phyloP scores from a whole-genome alignment of 1,284 basidiomycete species.

The Inonotus obliquus region DNA sequence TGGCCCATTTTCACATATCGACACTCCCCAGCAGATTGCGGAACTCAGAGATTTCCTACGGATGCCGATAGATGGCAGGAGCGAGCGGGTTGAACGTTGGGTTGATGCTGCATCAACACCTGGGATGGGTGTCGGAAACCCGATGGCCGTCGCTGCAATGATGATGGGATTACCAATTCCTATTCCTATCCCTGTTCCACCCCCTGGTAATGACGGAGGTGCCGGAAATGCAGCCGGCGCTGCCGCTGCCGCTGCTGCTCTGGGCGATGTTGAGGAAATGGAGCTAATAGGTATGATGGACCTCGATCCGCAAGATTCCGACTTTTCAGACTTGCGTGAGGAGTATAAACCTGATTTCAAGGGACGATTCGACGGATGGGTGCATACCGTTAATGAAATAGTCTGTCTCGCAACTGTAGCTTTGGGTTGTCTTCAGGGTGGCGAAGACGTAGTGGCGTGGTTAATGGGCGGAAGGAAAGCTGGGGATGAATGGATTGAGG shows the following conservation, averaged over 20 bases:
- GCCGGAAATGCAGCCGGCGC: too few relatives aligned
- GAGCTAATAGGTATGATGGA: constrained; percentile 41
- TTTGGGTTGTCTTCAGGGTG: neutral
- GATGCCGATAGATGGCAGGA: too few relatives aligned
- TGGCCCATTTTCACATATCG: constrained; percentile 44
- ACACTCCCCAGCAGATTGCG: constrained; percentile 33
- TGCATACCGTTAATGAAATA: constrained; percentile 33
- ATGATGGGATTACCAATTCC: constrained; percentile 55
- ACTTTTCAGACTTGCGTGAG: constrained; percentile 53
- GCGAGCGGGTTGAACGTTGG: constrained; percentile 47
- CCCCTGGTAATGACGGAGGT: neutral
- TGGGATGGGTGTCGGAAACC: constrained; percentile 33
- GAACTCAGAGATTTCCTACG: too few relatives aligned
- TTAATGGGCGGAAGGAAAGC: neutral
- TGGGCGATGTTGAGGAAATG: constrained; percentile 36
- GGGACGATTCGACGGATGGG: constrained; percentile 53
- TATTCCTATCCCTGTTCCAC: neutral
- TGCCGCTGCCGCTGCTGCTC: constrained; percentile 35
- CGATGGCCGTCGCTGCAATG: constrained; percentile 61
- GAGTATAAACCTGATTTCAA: constrained; percentile 54
- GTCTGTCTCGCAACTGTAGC: constrained; percentile 29
- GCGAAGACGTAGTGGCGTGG: neutral
- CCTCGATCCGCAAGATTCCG: constrained; percentile 47
- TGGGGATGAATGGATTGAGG: neutral
- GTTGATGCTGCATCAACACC: constrained; percentile 45